A percentile compares a stretch with the other conserved stretches of the same genome.
Conservation (phyloP, 306 rosid genomes). For the Prunus mongolica region DNA sequence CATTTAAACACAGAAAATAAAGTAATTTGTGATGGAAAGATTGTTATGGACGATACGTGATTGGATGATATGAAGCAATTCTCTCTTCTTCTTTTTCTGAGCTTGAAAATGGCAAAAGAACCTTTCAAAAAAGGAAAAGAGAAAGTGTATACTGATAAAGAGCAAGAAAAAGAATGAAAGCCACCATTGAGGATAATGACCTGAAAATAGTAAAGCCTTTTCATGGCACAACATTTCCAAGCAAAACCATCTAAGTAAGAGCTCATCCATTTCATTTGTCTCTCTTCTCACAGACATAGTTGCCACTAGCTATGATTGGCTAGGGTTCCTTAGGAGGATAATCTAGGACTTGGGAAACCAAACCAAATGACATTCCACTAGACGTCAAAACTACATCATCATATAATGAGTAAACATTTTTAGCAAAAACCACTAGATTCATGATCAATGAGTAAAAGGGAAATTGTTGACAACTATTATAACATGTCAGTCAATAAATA, state of each 20-base stretch:
- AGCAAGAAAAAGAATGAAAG: neutral
- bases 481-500: too few relatives aligned
- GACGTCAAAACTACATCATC: constrained; percentile 1
- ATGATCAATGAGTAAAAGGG: too few relatives aligned
- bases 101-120: neutral
- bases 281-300: constrained; percentile 25
- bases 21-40: neutral
- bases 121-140: neutral
- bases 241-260: constrained; percentile 35
- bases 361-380: neutral
- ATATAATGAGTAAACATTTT: neutral
- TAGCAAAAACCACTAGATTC: too few relatives aligned
- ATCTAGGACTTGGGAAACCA: neutral
- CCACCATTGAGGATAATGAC: constrained; percentile 2
- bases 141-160: neutral
- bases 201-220: constrained; percentile 8
- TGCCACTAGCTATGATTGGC: constrained; percentile 20
- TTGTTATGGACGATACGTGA: neutral
- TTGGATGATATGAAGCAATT: neutral
- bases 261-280: constrained; percentile 26
- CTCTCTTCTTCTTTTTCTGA: neutral
- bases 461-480: too few relatives aligned
- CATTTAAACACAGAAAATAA: too few relatives aligned
- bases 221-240: neutral
- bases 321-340: neutral